Evolutionary conservation across 1,284 basidiomycete species (phyloP).

Genomic region (Ceratobasidium sp.): DNA sequence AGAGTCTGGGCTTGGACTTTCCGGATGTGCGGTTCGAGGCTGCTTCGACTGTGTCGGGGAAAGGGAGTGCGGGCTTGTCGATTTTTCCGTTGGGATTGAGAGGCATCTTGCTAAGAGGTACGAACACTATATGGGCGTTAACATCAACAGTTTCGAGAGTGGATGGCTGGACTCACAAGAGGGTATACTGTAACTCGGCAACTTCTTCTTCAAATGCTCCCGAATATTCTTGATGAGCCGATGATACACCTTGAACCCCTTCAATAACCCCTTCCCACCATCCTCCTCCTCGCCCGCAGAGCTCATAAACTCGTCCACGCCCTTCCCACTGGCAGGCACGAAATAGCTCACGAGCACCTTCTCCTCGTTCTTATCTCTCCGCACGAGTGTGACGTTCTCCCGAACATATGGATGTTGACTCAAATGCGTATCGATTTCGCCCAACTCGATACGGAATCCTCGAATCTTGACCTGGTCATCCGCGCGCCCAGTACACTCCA

Average conservation of each 20-base stretch:
- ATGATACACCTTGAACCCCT: constrained; percentile 84
- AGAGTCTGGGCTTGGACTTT: constrained; percentile 55
- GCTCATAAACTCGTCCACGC: constrained; percentile 78
- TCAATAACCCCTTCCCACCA: constrained; percentile 65
- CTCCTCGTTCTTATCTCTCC: constrained; percentile 99
- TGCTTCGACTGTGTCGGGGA: constrained; percentile 94
- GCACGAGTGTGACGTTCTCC: constrained; percentile 96
- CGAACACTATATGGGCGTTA: constrained; percentile 73
- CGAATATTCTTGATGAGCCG: constrained; percentile 92
- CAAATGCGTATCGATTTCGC: constrained; percentile 97
- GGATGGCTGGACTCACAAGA: constrained; percentile 64
- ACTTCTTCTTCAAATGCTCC: constrained; percentile 96
- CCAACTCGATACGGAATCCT: constrained; percentile 98
- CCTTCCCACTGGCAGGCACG: constrained; percentile 84
- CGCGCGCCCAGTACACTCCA: constrained; percentile 97
- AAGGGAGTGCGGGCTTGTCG: constrained; percentile 97
- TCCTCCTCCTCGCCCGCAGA: constrained; percentile 70
- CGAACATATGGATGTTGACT: constrained; percentile 92
- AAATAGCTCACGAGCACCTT: constrained; percentile 99
- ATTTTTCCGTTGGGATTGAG: constrained; percentile 99
- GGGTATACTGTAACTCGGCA: constrained; percentile 93
- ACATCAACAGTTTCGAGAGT: constrained; percentile 25
- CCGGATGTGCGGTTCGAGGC: constrained; percentile 56
- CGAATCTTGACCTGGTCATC: constrained; percentile 99
- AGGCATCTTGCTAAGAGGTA: constrained; percentile 94